Evolutionary conservation across 2,329 filamentous ascomycete genomes (phyloP).

Genomic region (Aureobasidium sp.): DNA sequence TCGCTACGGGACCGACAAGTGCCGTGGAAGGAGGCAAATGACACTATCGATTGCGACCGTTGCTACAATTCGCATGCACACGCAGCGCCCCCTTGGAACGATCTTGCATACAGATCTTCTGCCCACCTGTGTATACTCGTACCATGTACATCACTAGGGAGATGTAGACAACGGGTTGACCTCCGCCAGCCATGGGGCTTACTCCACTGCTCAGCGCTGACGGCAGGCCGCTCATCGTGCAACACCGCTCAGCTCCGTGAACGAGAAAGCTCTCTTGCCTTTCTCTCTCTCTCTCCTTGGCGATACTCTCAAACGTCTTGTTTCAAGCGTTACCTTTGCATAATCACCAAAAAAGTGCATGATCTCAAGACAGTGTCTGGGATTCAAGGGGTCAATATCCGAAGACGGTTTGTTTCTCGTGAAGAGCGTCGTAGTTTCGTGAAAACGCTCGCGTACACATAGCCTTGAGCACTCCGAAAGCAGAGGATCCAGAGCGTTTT

Average conservation of each 20-base stretch:
- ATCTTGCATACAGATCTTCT: neutral
- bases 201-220: neutral
- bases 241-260: neutral
- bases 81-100: neutral
- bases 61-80: neutral
- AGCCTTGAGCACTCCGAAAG: neutral
- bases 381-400: neutral
- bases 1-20: slow-evolving; percentile 6
- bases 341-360: neutral
- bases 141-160: neutral
- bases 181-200: neutral
- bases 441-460: neutral
- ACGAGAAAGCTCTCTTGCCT: neutral
- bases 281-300: neutral
- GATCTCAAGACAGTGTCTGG: neutral
- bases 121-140: neutral
- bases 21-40: slow-evolving; percentile 8
- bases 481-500: neutral
- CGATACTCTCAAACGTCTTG: neutral
- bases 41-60: slow-evolving; percentile 12
- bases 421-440: neutral
- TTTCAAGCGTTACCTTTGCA: neutral
- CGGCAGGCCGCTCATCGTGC: neutral
- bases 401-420: neutral
- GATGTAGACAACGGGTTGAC: neutral